A percentile compares a stretch with the other conserved stretches of the same genome.
Conservation (phyloP, 305 asterid species). For the Lippia alba region DNA sequence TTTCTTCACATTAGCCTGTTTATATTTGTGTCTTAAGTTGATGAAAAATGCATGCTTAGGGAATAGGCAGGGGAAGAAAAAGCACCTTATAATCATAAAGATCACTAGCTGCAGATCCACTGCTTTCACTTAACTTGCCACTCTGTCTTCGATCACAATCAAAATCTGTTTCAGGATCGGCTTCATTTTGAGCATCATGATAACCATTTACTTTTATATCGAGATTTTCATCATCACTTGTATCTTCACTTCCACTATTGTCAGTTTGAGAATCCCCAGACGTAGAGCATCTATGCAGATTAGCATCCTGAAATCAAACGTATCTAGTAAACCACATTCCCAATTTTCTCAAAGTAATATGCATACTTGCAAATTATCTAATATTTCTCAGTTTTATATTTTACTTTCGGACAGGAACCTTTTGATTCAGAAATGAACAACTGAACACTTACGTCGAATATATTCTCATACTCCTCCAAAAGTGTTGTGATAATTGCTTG, state of each 20-base stretch:
- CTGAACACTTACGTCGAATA: constrained; percentile 74
- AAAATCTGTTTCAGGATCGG: constrained; percentile 74
- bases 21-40: background rate
- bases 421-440: constrained; percentile 39
- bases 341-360: background rate
- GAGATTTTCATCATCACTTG: constrained; percentile 79
- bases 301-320: constrained; percentile 67
- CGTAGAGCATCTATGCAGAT: constrained; percentile 81
- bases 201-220: constrained; percentile 77
- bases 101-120: constrained; percentile 88
- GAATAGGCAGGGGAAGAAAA: constrained; percentile 28
- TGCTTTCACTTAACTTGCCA: constrained; percentile 91
- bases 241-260: constrained; percentile 85
- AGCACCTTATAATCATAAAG: constrained; percentile 86
- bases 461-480: constrained; percentile 87
- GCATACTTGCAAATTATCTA: background rate
- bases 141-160: constrained; percentile 83
- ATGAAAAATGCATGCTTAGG: constrained; percentile 20
- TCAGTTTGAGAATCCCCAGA: constrained; percentile 88
- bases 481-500: constrained; percentile 92
- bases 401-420: background rate
- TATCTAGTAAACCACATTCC: constrained; percentile 28
- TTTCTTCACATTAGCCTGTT: background rate
- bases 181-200: constrained; percentile 94
- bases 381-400: too few species aligned